Conservation (phyloP, 106 monocot species). For the Dioscorea dumetorum region DNA sequence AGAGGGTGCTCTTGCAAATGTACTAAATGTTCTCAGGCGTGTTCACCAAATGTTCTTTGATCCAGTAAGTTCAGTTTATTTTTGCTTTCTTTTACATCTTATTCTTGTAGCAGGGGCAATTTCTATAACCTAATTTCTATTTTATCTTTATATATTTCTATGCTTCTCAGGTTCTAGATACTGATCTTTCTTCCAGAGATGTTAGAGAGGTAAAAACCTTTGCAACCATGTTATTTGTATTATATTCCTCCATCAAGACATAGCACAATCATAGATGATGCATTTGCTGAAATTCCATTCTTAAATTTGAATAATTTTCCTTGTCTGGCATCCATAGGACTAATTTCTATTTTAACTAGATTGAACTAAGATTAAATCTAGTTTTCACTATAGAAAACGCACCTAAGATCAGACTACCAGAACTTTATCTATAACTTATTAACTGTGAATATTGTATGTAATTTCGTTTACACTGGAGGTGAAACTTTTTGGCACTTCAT, state of each 20-base stretch:
- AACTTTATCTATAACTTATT: too few relatives aligned
- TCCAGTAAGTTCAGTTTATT: constrained; percentile 28
- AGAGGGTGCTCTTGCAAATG: constrained; percentile 63
- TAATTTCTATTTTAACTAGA: too few relatives aligned
- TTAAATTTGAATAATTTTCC: not conserved
- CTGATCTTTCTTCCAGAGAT: constrained; percentile 47
- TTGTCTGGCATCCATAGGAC: too few relatives aligned
- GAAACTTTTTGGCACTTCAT: not conserved
- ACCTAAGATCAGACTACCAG: too few relatives aligned
- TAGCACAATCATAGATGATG: not conserved
- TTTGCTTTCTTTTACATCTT: not conserved
- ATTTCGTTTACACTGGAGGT: not conserved
- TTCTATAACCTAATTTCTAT: not conserved
- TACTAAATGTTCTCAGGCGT: constrained; percentile 66
- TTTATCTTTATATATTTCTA: not conserved
- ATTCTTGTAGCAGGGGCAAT: not conserved
- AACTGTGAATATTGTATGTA: too few relatives aligned
- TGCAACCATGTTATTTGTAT: too few relatives aligned
- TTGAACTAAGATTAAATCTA: too few relatives aligned
- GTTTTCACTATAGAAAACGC: too few relatives aligned
- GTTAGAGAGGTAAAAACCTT: constrained; percentile 53
- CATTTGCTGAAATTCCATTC: not conserved
- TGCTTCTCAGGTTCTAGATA: constrained; percentile 27
- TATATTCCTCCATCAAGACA: too few relatives aligned
- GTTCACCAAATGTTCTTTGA: constrained; percentile 76